Evolutionary conservation across 1,139 yeast species (phyloP).

Genomic region (Lodderomyces jiufengensis): DNA sequence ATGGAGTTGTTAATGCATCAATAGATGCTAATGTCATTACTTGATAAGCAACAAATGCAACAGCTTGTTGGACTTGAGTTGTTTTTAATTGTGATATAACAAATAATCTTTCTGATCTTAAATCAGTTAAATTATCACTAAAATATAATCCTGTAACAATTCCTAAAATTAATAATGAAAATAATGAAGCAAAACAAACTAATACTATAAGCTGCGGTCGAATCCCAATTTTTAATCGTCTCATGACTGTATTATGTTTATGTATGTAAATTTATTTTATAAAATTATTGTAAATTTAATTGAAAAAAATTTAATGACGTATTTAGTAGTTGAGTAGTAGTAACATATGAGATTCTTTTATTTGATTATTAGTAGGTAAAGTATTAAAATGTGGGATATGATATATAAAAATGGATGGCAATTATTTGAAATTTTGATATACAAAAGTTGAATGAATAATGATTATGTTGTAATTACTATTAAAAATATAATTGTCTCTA

Average conservation of each 20-base stretch:
- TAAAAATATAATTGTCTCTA: too few species aligned
- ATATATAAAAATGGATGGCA: too few species aligned
- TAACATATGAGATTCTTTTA: too few species aligned
- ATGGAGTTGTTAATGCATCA: slow-evolving; percentile 56
- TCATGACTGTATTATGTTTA: slow-evolving; percentile 21
- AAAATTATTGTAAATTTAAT: too few species aligned
- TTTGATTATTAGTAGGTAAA: too few species aligned
- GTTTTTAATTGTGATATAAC: slow-evolving; percentile 80
- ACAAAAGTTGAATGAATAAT: too few species aligned
- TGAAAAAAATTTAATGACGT: too few species aligned
- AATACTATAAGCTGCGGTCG: slow-evolving; percentile 75
- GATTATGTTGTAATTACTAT: too few species aligned
- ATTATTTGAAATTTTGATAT: too few species aligned
- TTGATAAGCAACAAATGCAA: slow-evolving; percentile 65
- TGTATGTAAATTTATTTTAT: not conserved
- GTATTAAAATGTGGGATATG: too few species aligned
- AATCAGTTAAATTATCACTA: slow-evolving; percentile 54
- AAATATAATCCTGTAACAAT: slow-evolving; percentile 79
- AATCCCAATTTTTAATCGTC: slow-evolving; percentile 49
- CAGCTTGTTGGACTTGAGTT: slow-evolving; percentile 69
- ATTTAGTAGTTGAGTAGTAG: too few species aligned
- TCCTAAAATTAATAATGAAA: slow-evolving; percentile 74
- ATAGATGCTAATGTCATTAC: slow-evolving; percentile 64
- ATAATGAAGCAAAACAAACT: slow-evolving; percentile 70
- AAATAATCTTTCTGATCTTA: slow-evolving; percentile 67